Conservation (phyloP, 768 basidiomycete genomes). For the Suillus paluster region DNA sequence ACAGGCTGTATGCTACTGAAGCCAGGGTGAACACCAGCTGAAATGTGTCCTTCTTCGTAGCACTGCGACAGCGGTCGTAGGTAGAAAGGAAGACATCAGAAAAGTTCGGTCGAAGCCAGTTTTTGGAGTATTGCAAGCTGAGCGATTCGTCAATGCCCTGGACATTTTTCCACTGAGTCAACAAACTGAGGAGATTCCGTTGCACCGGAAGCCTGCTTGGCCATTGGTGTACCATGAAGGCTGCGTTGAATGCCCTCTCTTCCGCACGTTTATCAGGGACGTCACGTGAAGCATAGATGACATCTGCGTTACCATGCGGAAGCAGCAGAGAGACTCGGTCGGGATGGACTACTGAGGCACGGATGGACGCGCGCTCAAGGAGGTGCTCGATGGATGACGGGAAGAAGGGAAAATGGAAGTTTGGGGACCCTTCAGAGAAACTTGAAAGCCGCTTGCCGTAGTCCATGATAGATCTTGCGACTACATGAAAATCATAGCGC, state of each 20-base stretch:
- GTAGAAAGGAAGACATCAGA: constrained; percentile 29
- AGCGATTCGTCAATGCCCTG: background rate
- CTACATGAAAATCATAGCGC: constrained; percentile 31
- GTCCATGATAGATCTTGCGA: constrained; percentile 33
- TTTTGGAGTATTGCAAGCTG: constrained; percentile 28
- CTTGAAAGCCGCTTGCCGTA: constrained; percentile 22
- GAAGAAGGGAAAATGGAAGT: constrained; percentile 8
- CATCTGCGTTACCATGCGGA: constrained; percentile 7
- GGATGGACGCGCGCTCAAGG: constrained; percentile 20
- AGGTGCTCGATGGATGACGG: constrained; percentile 14
- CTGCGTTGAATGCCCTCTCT: background rate
- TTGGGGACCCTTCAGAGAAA: constrained; percentile 12
- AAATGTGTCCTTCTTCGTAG: constrained; percentile 15
- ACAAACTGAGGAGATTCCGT: background rate
- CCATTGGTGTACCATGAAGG: constrained; percentile 6
- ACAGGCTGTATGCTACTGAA: constrained; percentile 34
- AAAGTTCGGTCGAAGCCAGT: constrained; percentile 32
- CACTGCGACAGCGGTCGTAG: constrained; percentile 31
- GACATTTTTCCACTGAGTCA: background rate
- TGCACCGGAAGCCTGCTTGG: background rate
- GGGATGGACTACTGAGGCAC: constrained; percentile 19
- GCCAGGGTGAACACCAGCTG: constrained; percentile 38
- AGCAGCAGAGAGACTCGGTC: constrained; percentile 11
- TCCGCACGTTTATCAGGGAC: background rate
- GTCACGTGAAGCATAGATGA: constrained; percentile 10